Evolutionary conservation across 805 yeast genomes (phyloP).

Genomic region (Metschnikowia lachancei): DNA sequence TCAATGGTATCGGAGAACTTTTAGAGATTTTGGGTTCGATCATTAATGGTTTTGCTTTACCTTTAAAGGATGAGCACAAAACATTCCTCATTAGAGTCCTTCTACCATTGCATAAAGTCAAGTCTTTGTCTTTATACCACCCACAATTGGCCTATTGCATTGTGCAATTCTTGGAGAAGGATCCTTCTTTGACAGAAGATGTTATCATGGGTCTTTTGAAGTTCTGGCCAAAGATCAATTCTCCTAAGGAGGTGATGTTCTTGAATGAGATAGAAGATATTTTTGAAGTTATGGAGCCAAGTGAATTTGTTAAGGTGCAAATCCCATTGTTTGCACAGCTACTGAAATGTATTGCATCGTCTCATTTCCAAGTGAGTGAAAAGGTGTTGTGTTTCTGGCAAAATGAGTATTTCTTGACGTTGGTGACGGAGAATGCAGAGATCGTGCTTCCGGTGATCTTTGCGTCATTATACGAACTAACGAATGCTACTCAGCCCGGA

Average conservation of each 20-base stretch:
- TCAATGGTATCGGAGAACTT: constrained; percentile 93
- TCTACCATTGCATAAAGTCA: constrained; percentile 89
- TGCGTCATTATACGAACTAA: constrained; percentile 83
- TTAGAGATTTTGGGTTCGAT: constrained; percentile 93
- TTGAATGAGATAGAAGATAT: constrained; percentile 95
- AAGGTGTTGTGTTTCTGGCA: constrained; percentile 92
- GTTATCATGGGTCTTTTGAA: constrained; percentile 91
- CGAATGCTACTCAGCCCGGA: constrained; percentile 49
- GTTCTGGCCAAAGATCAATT: constrained; percentile 95
- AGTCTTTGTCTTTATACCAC: constrained; percentile 84
- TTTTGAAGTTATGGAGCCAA: constrained; percentile 92
- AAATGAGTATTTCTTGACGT: constrained; percentile 85
- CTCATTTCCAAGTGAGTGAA: constrained; percentile 97
- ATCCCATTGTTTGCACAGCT: constrained; percentile 92
- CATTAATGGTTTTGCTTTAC: constrained; percentile 96
- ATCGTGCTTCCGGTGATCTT: constrained; percentile 89
- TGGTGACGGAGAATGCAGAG: constrained; percentile 90
- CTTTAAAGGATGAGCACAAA: constrained; percentile 95
- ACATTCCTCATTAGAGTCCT: constrained; percentile 81
- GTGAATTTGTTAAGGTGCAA: constrained; percentile 86
- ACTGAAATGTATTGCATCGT: constrained; percentile 87
- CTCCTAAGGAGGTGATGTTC: constrained; percentile 95
- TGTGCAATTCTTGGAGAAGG: constrained; percentile 94
- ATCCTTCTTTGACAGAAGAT: constrained; percentile 87
- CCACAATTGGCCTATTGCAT: constrained; percentile 97